Conservation (phyloP, 106 monocot species). For the Allium cepa region DNA sequence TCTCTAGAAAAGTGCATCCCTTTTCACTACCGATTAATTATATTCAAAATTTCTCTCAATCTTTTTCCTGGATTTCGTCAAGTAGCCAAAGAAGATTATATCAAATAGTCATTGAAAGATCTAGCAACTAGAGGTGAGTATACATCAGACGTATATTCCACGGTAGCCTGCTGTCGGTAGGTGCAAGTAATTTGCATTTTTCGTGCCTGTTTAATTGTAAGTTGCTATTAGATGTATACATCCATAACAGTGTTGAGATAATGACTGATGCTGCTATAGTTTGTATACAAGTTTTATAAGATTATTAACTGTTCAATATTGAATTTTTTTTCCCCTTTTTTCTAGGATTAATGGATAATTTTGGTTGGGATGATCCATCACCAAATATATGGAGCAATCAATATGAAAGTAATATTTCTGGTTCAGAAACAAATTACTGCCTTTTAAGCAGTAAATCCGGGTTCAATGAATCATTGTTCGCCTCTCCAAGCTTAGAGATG, state of each 20-base stretch:
- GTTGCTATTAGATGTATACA: too few species aligned
- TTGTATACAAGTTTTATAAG: background rate
- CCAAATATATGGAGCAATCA: conserved; percentile 9
- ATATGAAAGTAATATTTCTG: background rate
- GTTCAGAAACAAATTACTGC: conserved; percentile 2
- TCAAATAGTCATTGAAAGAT: too few species aligned
- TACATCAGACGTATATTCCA: too few species aligned
- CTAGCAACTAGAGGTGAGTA: background rate
- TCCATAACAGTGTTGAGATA: background rate
- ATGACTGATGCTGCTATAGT: background rate
- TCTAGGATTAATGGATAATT: conserved; percentile 13
- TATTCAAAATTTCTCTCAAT: too few species aligned
- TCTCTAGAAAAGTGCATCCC: too few species aligned
- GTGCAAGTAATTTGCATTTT: too few species aligned
- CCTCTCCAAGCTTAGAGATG: conserved; percentile 3
- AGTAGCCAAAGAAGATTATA: too few species aligned
- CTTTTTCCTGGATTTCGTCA: too few species aligned
- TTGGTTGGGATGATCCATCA: conserved; percentile 17
- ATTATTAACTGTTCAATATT: conserved; percentile 1
- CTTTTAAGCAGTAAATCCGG: conserved; percentile 9
- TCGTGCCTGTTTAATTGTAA: too few species aligned
- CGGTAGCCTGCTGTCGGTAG: too few species aligned
- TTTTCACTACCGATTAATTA: too few species aligned
- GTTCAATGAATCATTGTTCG: conserved; percentile 11
- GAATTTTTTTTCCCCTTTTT: background rate